Evolutionary conservation across 2,329 filamentous ascomycete genomes (phyloP).

Genomic region (Aureobasidium pullulans): DNA sequence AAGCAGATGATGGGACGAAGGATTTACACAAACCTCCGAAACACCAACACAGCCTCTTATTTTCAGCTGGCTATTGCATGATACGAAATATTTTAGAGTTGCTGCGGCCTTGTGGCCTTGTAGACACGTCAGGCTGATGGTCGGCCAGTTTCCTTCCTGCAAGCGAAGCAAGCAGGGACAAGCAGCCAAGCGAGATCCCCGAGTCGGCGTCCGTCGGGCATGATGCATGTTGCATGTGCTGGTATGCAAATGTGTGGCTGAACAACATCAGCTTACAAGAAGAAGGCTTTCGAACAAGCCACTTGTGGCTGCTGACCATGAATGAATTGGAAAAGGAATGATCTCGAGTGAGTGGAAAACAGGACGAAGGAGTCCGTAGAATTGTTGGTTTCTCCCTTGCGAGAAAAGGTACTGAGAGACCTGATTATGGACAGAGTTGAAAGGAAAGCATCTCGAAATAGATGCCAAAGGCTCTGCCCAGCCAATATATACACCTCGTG

Average conservation of each 20-base stretch:
- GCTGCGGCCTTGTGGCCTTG: neutral
- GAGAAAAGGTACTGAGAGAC: neutral
- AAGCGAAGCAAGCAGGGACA: neutral
- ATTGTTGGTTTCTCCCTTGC: neutral
- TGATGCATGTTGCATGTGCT: neutral
- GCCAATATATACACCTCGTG: slow-evolving; percentile 7
- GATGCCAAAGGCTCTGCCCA: neutral
- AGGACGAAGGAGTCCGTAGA: neutral
- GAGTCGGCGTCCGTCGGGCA: neutral
- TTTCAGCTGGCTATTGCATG: neutral
- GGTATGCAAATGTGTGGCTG: neutral
- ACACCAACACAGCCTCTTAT: neutral
- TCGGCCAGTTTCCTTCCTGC: neutral
- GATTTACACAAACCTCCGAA: neutral
- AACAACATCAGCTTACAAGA: neutral
- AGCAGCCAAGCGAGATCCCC: neutral
- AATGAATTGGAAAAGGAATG: neutral
- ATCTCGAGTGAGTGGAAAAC: too few relatives aligned
- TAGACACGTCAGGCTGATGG: neutral
- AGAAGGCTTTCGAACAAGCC: neutral
- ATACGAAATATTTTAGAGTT: neutral
- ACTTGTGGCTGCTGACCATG: slow-evolving; percentile 2
- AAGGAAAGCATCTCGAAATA: neutral
- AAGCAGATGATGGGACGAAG: neutral
- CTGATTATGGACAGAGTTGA: neutral